phyloP scores from a whole-genome alignment of 2,329 filamentous ascomycete species.

The Thelonectria rubi region DNA sequence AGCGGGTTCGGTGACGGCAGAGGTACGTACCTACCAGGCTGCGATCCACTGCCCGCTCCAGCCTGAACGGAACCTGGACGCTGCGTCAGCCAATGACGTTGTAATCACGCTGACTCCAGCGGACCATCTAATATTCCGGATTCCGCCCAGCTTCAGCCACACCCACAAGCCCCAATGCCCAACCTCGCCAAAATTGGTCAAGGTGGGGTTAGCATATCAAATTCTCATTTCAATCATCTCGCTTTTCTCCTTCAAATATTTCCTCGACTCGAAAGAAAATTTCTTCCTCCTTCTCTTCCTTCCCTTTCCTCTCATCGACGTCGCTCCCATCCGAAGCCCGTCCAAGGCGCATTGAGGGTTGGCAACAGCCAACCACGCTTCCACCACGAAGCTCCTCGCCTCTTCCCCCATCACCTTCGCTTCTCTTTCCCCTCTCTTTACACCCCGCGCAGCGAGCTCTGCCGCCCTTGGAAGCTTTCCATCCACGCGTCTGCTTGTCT shows the following conservation, averaged over 20 bases:
- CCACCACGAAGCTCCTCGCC: slow-evolving; percentile 56
- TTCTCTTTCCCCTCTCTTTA: slow-evolving; percentile 59
- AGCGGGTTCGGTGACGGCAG: slow-evolving; percentile 6
- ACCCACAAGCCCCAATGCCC: slow-evolving; percentile 31
- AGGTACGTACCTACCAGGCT: not conserved
- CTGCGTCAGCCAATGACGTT: slow-evolving; percentile 40
- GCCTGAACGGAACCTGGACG: not conserved
- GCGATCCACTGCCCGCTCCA: not conserved
- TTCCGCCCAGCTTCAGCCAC: slow-evolving; percentile 26
- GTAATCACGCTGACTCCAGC: slow-evolving; percentile 4
- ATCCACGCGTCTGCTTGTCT: slow-evolving; percentile 58
- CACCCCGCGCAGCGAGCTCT: slow-evolving; percentile 73
- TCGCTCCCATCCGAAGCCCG: slow-evolving; percentile 41
- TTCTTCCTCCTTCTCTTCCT: slow-evolving; percentile 27
- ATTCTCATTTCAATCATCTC: slow-evolving; percentile 45
- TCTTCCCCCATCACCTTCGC: slow-evolving; percentile 55
- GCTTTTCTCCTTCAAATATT: slow-evolving; percentile 34
- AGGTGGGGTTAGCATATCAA: slow-evolving; percentile 43
- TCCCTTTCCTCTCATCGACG: slow-evolving; percentile 31
- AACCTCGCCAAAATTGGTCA: slow-evolving; percentile 38
- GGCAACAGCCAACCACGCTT: slow-evolving; percentile 50
- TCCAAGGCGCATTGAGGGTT: slow-evolving; percentile 49
- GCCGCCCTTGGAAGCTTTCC: slow-evolving; percentile 63
- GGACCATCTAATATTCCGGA: slow-evolving; percentile 32
- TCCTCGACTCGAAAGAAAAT: slow-evolving; percentile 35